Evolutionary conservation across 768 basidiomycete genomes (phyloP), one percentile per base, ranked within the genome.

Genomic region (Russula virescens): DNA sequence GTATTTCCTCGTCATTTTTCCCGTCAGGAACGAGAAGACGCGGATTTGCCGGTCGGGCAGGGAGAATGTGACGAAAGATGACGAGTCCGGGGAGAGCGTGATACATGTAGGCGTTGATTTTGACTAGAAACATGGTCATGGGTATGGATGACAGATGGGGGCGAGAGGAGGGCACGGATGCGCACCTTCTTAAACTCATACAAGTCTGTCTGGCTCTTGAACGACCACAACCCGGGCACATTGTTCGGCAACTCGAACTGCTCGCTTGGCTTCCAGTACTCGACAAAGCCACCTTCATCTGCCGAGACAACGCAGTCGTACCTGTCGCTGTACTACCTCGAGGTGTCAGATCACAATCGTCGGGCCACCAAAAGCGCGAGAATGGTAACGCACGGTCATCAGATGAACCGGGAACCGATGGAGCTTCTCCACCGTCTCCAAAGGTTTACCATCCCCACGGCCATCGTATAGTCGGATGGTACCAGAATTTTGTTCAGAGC

Each of bases 161-260:
- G 26, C 3, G 23, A 18, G 43, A 25, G 23, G 18, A 42, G 52
- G 34, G 34, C 31, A 31, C 11, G 50, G 3, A 25, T n/a, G 68
- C 74, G 14, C 57, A 90, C 95, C 82, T 98, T 99, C 78, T 97
- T 98, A 78, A 98, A 99, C 68, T 98, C 94, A 75, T 97, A 98
- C 46, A 98, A 73, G 70, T 98, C 94, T 0, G 97, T 98, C 46
- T 87, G 83, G 55, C 85, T 89, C 73, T 98, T 98, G 77, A 81
- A 95, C 35, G 85, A 79, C 96, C 96, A 99, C 65, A 97, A 72
- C 0, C 88, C 87, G 2, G 83, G 78, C 1, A 92, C 78, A 60
- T 87, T 84, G 66, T 84, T 85, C 0, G 97, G 96, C 45, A 85
- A 74, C 55, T 85, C 88, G 72, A 94, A 98, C 2, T 94, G 92